Evolutionary conservation across 108 stramenopile genomes (phyloP).

Genomic region (Cyclotella atomus): DNA sequence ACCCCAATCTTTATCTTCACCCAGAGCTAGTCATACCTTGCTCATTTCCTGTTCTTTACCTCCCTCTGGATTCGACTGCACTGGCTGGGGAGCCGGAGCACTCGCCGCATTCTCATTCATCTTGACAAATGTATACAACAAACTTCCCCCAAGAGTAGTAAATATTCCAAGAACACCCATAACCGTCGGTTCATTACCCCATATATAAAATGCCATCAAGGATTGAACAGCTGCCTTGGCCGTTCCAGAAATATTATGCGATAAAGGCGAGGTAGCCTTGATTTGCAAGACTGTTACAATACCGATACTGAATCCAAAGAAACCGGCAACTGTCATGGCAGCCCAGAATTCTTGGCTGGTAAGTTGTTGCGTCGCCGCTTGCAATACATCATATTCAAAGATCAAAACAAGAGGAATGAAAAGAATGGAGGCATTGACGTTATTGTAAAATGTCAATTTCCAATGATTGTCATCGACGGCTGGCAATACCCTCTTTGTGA

Average conservation of each 20-base stretch:
- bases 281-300: conserved; percentile 96
- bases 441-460: conserved; percentile 94
- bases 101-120: conserved; percentile 61
- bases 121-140: conserved; percentile 87
- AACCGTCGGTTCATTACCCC: conserved; percentile 88
- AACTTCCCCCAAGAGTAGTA: conserved; percentile 82
- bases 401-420: conserved; percentile 85
- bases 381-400: conserved; percentile 73
- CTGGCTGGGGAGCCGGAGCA: background rate
- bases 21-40: background rate
- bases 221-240: conserved; percentile 94
- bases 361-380: conserved; percentile 53
- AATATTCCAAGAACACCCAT: conserved; percentile 85
- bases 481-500: conserved; percentile 90
- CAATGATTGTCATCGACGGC: conserved; percentile 93
- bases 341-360: conserved; percentile 76
- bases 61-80: background rate
- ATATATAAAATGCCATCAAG: conserved; percentile 92
- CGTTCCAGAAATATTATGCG: conserved; percentile 96
- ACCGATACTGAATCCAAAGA: conserved; percentile 95
- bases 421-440: conserved; percentile 90
- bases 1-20: background rate
- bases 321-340: conserved; percentile 88
- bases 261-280: conserved; percentile 92
- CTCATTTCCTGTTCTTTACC: background rate